Percentiles rank a stretch among this genome's conserved stretches.
Conservation (phyloP, 345 rosid species). For the Populus davidiana region DNA sequence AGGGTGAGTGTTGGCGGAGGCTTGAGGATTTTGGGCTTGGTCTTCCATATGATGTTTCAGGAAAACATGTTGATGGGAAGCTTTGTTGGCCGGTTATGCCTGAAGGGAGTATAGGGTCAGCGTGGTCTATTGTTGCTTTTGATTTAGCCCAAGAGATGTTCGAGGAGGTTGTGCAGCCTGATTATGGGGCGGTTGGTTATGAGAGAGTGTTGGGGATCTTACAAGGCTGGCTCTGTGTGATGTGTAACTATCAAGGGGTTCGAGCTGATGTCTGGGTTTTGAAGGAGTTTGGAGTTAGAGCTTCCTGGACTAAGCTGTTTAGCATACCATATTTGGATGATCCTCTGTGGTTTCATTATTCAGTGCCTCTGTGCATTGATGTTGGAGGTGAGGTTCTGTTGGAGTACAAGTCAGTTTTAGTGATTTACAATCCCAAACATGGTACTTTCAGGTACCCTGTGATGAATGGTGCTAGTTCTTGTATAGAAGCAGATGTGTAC, state of each 20-base stretch:
- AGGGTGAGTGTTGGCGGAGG: neutral
- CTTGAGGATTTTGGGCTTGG: slow-evolving; percentile 4
- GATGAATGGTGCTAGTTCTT: neutral
- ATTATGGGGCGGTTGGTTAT: neutral
- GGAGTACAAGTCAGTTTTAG: neutral
- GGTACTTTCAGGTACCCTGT: neutral
- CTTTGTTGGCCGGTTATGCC: slow-evolving; percentile 1
- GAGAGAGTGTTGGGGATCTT: neutral
- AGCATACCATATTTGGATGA: slow-evolving; percentile 4
- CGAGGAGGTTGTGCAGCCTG: slow-evolving; percentile 9
- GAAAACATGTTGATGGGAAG: slow-evolving; percentile 1
- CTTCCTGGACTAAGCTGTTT: slow-evolving; percentile 13
- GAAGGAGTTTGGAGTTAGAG: slow-evolving; percentile 12
- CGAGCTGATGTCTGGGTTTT: slow-evolving; percentile 6
- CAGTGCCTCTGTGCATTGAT: neutral
- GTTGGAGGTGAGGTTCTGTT: neutral
- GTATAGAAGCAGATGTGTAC: too few relatives aligned
- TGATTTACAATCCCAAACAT: slow-evolving; percentile 4
- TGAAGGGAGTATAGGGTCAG: neutral
- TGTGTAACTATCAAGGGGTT: neutral
- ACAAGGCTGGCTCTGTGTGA: slow-evolving; percentile 8
- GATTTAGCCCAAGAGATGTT: slow-evolving; percentile 7
- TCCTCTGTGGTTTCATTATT: neutral
- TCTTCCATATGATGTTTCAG: slow-evolving; percentile 7
- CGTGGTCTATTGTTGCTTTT: slow-evolving; percentile 11